Evolutionary conservation across 2,329 filamentous ascomycete species (phyloP), one percentile per base, ranked within the genome.

Genomic region (Achaetomium macrosporum): DNA sequence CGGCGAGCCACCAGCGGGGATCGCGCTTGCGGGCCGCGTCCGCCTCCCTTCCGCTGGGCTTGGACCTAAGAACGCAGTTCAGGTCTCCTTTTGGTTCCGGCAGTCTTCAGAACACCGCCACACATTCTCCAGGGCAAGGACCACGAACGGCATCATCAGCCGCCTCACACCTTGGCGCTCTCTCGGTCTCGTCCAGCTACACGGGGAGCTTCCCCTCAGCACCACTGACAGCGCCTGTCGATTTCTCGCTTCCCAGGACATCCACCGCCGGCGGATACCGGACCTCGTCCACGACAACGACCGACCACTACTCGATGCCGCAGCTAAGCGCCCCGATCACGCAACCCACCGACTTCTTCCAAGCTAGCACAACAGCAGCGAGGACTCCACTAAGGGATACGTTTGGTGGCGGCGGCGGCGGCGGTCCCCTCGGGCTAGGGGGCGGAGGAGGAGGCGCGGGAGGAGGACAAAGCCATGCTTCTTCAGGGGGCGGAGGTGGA

Each of bases 301-400:
- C 69, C 30, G 67, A 66, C 17, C 76, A 80, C 50, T 80, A 79
- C 63, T 72, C 73, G 12, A 74, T 78, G 61, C 71, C 77, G 2
- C 78, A 81, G 61, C 70, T 81, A 68, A 78, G 74, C 60, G 76
- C 78, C 2, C 77, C 77, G 1, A 78, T 80, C 52, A 73, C 73
- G 3, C 73, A 77, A 3, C 68, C 78, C 0, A 73, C 73, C 48
- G 78, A 82, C 50, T 81, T 81, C 58, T 69, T 71, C 2, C 73
- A 75, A 53, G 72, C 74, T 4, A 66, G 61, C 50, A 67, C 69
- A 16, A 65, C 55, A 55, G 29, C 54, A 54, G 25, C 69, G 12
- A 65, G 73, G 55, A 75, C 74, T 5, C 71, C 74, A 10, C 73
- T 76, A 65, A 67, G 73, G 51, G 74, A 76, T 54, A 67, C 68